Conservation (phyloP, 2,329 filamentous ascomycete genomes). For the Fusarium scirpi region DNA sequence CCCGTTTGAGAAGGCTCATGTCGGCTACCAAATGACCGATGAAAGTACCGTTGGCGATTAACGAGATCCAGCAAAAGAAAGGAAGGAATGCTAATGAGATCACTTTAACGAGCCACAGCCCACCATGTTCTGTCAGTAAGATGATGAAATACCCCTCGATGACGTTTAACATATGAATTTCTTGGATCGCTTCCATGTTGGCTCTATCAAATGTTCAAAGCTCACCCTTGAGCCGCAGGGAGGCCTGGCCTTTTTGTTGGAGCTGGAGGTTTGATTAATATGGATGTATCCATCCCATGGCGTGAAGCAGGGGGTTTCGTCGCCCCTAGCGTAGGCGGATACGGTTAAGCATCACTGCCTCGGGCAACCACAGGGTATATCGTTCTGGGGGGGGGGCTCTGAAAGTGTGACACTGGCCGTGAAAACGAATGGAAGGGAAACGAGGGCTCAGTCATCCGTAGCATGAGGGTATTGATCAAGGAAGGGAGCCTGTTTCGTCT, state of each 20-base stretch:
- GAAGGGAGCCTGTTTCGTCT: constrained; percentile 32
- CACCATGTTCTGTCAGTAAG: constrained; percentile 24
- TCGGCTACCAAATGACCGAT: background rate
- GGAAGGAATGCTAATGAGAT: constrained; percentile 39
- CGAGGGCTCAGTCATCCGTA: constrained; percentile 1
- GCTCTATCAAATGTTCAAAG: constrained; percentile 16
- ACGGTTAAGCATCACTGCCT: constrained; percentile 41
- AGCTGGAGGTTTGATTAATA: constrained; percentile 27
- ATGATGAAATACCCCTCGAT: constrained; percentile 42
- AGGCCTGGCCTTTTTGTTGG: constrained; percentile 14
- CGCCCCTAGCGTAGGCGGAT: constrained; percentile 40
- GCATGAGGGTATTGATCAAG: constrained; percentile 8
- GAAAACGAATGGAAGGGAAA: constrained; percentile 20
- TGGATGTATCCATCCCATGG: constrained; percentile 22
- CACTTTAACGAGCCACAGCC: constrained; percentile 22
- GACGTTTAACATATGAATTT: constrained; percentile 37
- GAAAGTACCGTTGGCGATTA: background rate
- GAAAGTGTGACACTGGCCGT: constrained; percentile 32
- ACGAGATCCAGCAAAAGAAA: constrained; percentile 17
- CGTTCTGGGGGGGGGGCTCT: constrained; percentile 9
- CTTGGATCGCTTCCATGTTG: constrained; percentile 22
- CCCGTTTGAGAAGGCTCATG: background rate
- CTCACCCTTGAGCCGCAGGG: constrained; percentile 31
- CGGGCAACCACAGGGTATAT: constrained; percentile 33
- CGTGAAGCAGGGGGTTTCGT: constrained; percentile 33